phyloP scores from a whole-genome alignment of 2,329 filamentous ascomycete genomes.

The Fusarium coicis region DNA sequence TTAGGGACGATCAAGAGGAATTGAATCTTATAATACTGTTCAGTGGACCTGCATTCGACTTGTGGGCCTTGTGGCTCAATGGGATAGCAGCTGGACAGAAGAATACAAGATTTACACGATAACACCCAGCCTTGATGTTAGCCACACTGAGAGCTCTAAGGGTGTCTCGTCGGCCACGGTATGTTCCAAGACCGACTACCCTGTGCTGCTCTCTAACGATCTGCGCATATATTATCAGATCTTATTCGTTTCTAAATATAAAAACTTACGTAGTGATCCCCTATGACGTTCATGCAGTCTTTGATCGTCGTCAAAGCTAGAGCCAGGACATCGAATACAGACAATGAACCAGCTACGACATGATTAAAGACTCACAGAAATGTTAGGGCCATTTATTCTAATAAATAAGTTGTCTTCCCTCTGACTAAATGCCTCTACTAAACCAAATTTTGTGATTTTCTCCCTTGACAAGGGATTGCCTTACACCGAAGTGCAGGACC shows the following conservation, averaged over 20 bases:
- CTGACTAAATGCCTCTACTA: not conserved
- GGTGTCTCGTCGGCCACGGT: not conserved
- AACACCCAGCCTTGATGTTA: not conserved
- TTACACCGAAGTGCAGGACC: not conserved
- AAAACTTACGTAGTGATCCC: not conserved
- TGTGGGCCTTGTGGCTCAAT: not conserved
- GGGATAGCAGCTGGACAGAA: not conserved
- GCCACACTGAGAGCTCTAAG: not conserved
- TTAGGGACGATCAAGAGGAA: not conserved
- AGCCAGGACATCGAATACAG: not conserved
- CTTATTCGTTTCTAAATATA: not conserved
- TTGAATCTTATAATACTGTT: not conserved
- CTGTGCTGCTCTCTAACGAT: not conserved
- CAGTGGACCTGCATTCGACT: not conserved
- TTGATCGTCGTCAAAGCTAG: not conserved
- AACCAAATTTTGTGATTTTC: not conserved
- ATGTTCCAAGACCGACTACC: too few species aligned
- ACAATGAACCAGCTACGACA: not conserved
- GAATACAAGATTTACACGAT: not conserved
- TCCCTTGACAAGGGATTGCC: not conserved
- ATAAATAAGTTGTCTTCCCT: too few species aligned
- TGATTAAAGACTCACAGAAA: too few species aligned
- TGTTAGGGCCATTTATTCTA: too few species aligned
- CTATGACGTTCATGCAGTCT: not conserved
- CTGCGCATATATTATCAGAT: not conserved